Base-by-base conservation (phyloP, 139 green algal genomes). In the Tetradesmus obliquus region DNA sequence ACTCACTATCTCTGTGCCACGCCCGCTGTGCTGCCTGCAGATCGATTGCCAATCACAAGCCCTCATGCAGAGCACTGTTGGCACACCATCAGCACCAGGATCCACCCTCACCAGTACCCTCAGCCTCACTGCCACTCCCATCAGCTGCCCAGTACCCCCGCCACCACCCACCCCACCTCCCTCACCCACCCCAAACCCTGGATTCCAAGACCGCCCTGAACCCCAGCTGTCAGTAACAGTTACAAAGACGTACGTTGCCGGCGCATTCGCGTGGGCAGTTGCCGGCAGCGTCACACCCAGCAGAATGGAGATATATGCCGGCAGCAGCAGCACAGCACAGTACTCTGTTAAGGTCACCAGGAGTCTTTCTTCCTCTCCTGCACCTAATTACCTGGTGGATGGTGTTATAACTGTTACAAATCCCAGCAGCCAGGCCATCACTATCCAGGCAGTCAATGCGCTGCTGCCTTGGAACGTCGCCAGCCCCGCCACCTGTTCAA, bases 171-270 rank as follows among this genome's bases (percentile, higher is more conserved):
- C 76, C 1, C 76, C n/a, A 1, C n/a, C 76, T 15, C 24, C 76
- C 6, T 17, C 76, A 53, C 7, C 76, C 10, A 82, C 76, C 24
- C 76, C 76, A 51, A 82, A 53, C 76, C 76, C 76, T 82, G 24
- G 76, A n/a, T 82, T 82, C 54, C 76, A 82, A 82, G 76, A 82
- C 76, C 76, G 76, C 76, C 76, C 24, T 19, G 76, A 82, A 53
- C 76, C 76, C 6, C 24, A 51, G 24, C 8, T 82, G 76, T 82
- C 76, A 15, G 10, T 82, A 6, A 17, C 76, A 51, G 24, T 82
- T 53, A 82, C 76, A 51, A 82, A 82, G 76, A 82, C 76, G n/a
- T 82, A 82, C 76, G 54, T 82, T 55, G 76, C 24, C 20, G 76
- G 76, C 24, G 24, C 24, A 2, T 82, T 55, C 24, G 22, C 8